Percentiles rank a stretch among this genome's conserved stretches.
Conservation (phyloP, 1,284 basidiomycete genomes). For the Coniferiporia sulphurascens region DNA sequence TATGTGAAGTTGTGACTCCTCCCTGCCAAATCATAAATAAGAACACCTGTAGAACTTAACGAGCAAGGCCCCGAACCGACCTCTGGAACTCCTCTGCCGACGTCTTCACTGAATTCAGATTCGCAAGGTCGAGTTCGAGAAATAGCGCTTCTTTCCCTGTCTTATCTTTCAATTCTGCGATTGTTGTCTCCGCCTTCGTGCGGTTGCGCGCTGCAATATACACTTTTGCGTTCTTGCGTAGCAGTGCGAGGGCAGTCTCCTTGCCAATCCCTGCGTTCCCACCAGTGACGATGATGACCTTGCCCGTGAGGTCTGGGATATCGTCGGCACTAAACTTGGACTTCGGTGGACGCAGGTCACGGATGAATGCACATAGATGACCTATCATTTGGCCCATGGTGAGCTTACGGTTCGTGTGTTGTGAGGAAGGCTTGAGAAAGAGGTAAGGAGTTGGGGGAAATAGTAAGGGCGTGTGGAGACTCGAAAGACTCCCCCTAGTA, state of each 20-base stretch:
- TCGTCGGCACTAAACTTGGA: slow-evolving; percentile 39
- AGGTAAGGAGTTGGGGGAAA: too few species aligned
- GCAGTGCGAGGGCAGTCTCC: slow-evolving; percentile 23
- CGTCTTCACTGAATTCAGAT: slow-evolving; percentile 37
- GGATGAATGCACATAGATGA: background rate
- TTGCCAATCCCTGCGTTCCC: slow-evolving; percentile 35
- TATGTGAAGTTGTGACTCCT: slow-evolving; percentile 16
- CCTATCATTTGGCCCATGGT: too few species aligned
- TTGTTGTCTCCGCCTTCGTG: slow-evolving; percentile 13
- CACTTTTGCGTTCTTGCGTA: slow-evolving; percentile 14
- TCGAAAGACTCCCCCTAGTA: too few species aligned
- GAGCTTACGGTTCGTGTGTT: too few species aligned
- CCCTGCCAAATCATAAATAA: background rate
- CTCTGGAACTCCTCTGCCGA: slow-evolving; percentile 36
- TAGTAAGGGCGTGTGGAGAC: too few species aligned
- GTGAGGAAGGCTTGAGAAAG: too few species aligned
- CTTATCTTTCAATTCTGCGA: slow-evolving; percentile 30
- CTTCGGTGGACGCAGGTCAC: slow-evolving; percentile 37
- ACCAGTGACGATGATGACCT: slow-evolving; percentile 27
- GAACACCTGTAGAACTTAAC: background rate
- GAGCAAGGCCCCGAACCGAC: slow-evolving; percentile 20
- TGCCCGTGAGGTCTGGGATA: slow-evolving; percentile 43
- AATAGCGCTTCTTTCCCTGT: slow-evolving; percentile 37
- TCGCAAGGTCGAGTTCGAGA: slow-evolving; percentile 45
- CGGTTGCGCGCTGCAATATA: slow-evolving; percentile 15